Conservation (phyloP, 208 protist species). For the Leishmania guyanensis region DNA sequence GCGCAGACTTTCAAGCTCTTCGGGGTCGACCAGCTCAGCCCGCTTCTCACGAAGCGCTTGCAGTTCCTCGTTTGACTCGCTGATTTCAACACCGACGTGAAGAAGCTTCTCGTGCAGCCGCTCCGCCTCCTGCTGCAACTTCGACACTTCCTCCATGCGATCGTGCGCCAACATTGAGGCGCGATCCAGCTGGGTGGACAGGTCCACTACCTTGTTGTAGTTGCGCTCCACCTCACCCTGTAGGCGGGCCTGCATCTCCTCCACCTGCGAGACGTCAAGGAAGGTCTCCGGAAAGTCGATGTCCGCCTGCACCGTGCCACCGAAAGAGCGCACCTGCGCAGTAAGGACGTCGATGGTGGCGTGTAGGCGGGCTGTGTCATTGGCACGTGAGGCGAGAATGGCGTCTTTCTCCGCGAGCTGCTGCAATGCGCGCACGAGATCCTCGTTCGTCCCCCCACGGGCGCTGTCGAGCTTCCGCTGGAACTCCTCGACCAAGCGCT, state of each 20-base stretch:
- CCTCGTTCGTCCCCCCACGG: slow-evolving; percentile 78
- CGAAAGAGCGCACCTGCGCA: slow-evolving; percentile 59
- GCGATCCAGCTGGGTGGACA: slow-evolving; percentile 79
- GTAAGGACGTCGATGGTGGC: slow-evolving; percentile 67
- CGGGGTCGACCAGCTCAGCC: slow-evolving; percentile 56
- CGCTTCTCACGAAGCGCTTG: slow-evolving; percentile 42
- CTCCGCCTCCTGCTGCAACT: slow-evolving; percentile 42
- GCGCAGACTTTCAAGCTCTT: slow-evolving; percentile 73
- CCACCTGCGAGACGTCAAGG: slow-evolving; percentile 82
- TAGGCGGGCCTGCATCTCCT: slow-evolving; percentile 73
- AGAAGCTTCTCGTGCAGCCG: slow-evolving; percentile 46
- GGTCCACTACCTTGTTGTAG: slow-evolving; percentile 64
- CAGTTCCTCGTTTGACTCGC: slow-evolving; percentile 48
- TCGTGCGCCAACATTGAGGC: slow-evolving; percentile 55
- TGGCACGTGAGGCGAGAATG: slow-evolving; percentile 78
- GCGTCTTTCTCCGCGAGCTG: slow-evolving; percentile 82
- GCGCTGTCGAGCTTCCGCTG: slow-evolving; percentile 79
- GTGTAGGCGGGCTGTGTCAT: slow-evolving; percentile 80
- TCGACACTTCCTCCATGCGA: slow-evolving; percentile 59
- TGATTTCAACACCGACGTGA: slow-evolving; percentile 40
- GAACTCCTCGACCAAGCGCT: slow-evolving; percentile 86
- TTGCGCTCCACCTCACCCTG: slow-evolving; percentile 64
- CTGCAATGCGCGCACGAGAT: slow-evolving; percentile 67
- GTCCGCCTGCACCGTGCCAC: slow-evolving; percentile 36
- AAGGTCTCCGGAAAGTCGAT: slow-evolving; percentile 67